These are phyloP conservation scores for Beauveria bassiana DNA, from an alignment of 2,329 filamentous ascomycete genomes.

Conservation along the genomic window DNA sequence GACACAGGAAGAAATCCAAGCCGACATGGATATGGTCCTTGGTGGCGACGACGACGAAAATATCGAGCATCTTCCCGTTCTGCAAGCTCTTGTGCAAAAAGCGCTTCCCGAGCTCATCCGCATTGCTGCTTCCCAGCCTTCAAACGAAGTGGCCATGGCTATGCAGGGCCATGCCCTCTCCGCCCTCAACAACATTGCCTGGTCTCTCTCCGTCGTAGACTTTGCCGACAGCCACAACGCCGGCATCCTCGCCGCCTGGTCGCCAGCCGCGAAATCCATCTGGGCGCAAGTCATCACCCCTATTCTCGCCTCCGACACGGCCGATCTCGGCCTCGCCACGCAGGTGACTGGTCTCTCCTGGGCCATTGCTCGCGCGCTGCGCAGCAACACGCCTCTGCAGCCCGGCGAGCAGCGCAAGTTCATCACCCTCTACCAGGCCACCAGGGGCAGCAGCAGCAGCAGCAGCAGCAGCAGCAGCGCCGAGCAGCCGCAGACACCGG, in stretches of 20 bases:
- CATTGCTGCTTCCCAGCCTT: constrained; percentile 33
- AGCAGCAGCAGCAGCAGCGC: constrained; percentile 14
- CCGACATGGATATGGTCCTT: constrained; percentile 59
- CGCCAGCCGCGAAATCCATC: constrained; percentile 43
- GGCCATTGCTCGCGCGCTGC: constrained; percentile 51
- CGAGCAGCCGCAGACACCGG: constrained; percentile 12
- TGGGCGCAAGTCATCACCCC: constrained; percentile 51
- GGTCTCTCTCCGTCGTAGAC: constrained; percentile 56
- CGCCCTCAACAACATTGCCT: constrained; percentile 59
- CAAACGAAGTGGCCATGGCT: constrained; percentile 32
- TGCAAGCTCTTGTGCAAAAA: constrained; percentile 33
- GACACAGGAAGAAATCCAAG: constrained; percentile 49
- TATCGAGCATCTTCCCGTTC: constrained; percentile 46
- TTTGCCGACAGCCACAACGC: constrained; percentile 47
- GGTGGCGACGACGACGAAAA: constrained; percentile 33
- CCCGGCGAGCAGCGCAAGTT: constrained; percentile 53
- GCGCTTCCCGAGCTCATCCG: constrained; percentile 38
- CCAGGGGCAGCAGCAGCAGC: constrained; percentile 27
- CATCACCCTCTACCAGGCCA: constrained; percentile 57
- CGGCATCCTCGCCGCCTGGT: constrained; percentile 46
- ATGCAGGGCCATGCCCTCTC: constrained; percentile 49
- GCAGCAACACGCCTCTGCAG: constrained; percentile 37
- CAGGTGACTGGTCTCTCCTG: constrained; percentile 58
- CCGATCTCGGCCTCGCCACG: constrained; percentile 53
- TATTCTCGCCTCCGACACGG: constrained; percentile 53